Conservation (phyloP, 139 green algal species). For the Coelastrella sp. region DNA sequence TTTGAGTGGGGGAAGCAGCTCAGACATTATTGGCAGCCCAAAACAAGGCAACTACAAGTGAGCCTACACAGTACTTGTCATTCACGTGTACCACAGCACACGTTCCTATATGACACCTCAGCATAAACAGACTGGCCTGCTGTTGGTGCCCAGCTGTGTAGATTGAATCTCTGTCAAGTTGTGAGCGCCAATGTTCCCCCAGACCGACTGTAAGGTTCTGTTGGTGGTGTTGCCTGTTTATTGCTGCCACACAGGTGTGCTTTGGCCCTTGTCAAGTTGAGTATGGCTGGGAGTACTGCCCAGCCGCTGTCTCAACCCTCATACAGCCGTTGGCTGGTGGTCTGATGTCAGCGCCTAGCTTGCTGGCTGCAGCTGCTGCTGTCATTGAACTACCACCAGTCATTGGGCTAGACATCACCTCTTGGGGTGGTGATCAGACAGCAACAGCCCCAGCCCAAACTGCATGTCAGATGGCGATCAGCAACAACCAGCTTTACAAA, state of each 20-base stretch:
- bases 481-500: too few species aligned
- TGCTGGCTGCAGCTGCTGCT: slow-evolving; percentile 34
- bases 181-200: too few species aligned
- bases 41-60: neutral
- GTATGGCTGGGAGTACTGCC: slow-evolving; percentile 37
- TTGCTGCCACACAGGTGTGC: too few species aligned
- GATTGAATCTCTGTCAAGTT: too few species aligned
- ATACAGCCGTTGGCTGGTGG: neutral
- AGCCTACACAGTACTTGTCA: too few species aligned
- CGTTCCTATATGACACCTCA: too few species aligned
- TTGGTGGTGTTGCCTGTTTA: neutral
- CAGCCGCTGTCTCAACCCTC: slow-evolving; percentile 3
- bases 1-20: slow-evolving; percentile 34
- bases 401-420: slow-evolving; percentile 3
- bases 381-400: neutral
- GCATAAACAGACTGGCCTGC: too few species aligned
- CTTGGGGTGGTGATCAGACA: neutral
- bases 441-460: neutral
- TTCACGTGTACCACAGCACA: too few species aligned
- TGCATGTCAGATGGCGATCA: too few species aligned
- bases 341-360: neutral
- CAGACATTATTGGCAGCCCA: neutral
- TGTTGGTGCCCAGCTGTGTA: too few species aligned
- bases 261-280: slow-evolving; percentile 19
- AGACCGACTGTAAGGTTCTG: too few species aligned